Evolutionary conservation across 2,329 filamentous ascomycete species (phyloP).

Genomic region (Cladophialophora chaetospira): DNA sequence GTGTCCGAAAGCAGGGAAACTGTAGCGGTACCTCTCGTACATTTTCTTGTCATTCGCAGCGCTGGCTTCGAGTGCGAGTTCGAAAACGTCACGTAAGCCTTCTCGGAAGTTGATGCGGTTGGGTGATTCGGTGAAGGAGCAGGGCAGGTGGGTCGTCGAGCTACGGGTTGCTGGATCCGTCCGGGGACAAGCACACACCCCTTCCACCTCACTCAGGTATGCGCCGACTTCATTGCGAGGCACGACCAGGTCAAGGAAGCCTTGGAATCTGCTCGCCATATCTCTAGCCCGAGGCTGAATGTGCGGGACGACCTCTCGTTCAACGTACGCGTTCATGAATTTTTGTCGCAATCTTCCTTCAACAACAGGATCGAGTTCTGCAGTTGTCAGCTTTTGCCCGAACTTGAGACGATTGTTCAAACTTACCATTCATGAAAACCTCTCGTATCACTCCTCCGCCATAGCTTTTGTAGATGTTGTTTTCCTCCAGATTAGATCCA

Average conservation of each 20-base stretch:
- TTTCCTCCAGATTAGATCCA: background rate
- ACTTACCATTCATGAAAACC: background rate
- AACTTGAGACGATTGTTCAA: background rate
- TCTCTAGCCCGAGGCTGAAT: background rate
- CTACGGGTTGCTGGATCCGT: background rate
- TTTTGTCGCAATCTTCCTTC: background rate
- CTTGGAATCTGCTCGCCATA: background rate
- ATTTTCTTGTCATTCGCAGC: background rate
- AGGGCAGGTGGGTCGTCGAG: background rate
- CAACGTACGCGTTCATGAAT: background rate
- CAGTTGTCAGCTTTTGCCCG: background rate
- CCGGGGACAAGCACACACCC: background rate
- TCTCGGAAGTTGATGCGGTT: background rate
- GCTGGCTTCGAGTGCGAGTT: background rate
- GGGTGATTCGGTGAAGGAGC: background rate
- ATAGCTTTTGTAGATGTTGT: background rate
- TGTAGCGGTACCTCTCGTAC: background rate
- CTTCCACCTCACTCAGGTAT: background rate
- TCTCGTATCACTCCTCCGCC: background rate
- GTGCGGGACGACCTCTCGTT: background rate
- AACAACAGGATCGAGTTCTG: background rate
- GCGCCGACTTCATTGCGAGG: background rate
- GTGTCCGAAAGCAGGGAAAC: background rate
- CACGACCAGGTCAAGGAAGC: background rate
- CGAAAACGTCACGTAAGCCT: background rate